Base-by-base conservation (phyloP, 257 asterid species). In the Solanum appendiculatum region DNA sequence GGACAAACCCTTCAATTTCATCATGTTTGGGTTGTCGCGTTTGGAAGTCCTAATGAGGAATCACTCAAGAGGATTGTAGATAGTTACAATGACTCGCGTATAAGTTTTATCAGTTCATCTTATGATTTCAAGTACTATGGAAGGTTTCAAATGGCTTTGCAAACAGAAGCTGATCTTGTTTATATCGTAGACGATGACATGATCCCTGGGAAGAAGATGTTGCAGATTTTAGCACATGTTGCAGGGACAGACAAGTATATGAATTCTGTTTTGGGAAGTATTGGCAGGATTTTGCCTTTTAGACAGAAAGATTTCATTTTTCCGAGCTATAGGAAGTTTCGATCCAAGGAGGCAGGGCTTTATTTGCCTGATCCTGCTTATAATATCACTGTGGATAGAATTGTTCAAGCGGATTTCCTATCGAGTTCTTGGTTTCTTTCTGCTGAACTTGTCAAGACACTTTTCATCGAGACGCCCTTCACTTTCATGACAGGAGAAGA, bases 291-390 rank as follows among this genome's bases (percentile, higher is more conserved):
- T 63, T 89, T 97, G 92, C 99, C 99, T 1, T 97, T 97, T 20
- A 84, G 97, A 66, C 98, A 93, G 85, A 93, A 93, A 91, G 98
- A 94, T 70, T 96, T 94, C 46, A 90, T 95, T 0, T 96, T 97
- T 66, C 99, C 99, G 0, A 97, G 99, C 84, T 97, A 97, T 15
- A 91, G 99, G 40, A 97, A 97, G 96, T 93, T 93, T 46, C 91
- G 96, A 8, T 94, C 99, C 0, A 97, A 93, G 86, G 99, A 97
- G 88, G 98, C 99, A 0, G 99, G 99, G 15, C 93, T 97, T 36
- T 97, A 97, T 82, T 88, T 97, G 91, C 99, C 99, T 5, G 99
- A 97, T 86, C 99, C 99, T 9, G 99, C 99, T 68, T 97, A 97
- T 86, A 96, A 96, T 80, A 95, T 97, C 85, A 93, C 91, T 0